Conservation (phyloP, 73 alveolate genomes). For the Uronychia binucleata region DNA sequence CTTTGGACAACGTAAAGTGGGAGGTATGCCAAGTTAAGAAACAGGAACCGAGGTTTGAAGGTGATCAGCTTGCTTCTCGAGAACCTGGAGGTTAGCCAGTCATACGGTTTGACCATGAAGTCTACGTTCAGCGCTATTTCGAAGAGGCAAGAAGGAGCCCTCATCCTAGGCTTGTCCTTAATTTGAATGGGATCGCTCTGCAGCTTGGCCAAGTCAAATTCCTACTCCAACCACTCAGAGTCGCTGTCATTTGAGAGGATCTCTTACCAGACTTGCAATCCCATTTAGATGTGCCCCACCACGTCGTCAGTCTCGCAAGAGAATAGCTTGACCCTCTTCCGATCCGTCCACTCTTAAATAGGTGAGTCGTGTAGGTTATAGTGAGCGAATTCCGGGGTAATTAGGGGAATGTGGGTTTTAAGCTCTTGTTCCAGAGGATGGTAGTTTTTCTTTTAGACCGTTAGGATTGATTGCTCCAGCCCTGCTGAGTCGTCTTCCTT, state of each 20-base stretch:
- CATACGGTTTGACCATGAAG: constrained; percentile 33
- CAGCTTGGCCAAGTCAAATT: constrained; percentile 22
- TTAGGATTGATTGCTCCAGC: constrained; percentile 5
- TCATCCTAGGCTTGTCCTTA: constrained; percentile 1
- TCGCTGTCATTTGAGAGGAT: too few species aligned
- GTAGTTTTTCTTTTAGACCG: not conserved
- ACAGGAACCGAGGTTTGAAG: constrained; percentile 22
- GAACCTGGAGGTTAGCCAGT: too few species aligned
- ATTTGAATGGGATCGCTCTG: constrained; percentile 37
- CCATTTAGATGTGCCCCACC: not conserved
- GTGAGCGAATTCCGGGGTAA: constrained; percentile 1
- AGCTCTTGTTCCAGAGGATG: constrained; percentile 8
- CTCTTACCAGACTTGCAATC: constrained; percentile 19
- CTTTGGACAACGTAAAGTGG: constrained; percentile 26
- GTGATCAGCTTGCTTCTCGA: constrained; percentile 39
- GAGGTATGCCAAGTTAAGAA: constrained; percentile 20
- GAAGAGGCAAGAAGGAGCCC: constrained; percentile 1
- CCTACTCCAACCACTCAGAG: constrained; percentile 14
- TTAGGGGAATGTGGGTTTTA: not conserved
- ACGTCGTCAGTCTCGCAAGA: constrained; percentile 15
- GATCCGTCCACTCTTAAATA: constrained; percentile 8
- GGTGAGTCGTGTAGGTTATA: constrained; percentile 33
- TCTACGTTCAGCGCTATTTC: constrained; percentile 30
- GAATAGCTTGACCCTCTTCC: constrained; percentile 31
- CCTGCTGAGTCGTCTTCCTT: constrained; percentile 15